Base-by-base conservation (phyloP, 306 rosid species). In the Sechiopsis laciniata region DNA sequence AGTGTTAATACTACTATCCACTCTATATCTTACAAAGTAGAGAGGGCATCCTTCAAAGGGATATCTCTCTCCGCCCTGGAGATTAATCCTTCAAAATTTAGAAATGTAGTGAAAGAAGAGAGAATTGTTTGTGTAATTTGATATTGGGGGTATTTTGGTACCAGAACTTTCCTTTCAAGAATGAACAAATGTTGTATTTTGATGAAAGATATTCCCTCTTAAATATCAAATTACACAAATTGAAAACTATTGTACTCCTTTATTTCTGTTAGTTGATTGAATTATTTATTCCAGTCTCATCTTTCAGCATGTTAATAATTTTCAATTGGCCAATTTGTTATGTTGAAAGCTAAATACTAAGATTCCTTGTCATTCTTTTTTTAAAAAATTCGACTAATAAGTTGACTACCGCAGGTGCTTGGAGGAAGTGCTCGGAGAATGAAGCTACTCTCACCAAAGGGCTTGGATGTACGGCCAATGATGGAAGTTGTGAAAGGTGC, bases 401-500 rank as follows among this genome's bases (percentile, higher is more conserved):
- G 52, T 59, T 53, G 83, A 46, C 59, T 53, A 52, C 17, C 40
- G 57, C 75, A 94, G 97, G 96, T 91, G 72, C 86, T 94, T 79
- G 99, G 96, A 70, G 99, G 99, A 76, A 89, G 83, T 72, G 96
- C 91, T 72, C 89, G 91, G 78, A 87, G 97, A 83, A 91, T 61
- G 77, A 94, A 89, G 84, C 78, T 94, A 80, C 88, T 91, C 52
- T 89, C 97, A 16, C 99, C 97, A 20, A 94, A 89, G 81, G 94
- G 99, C 60, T 86, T 89, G 97, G 96, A 94, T 84, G 99, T 94
- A 21, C 89, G 96, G n/a, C 97, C 96, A 6, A 91, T 94, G 99
- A 94, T 94, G 99, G 99, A 91, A 83, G 97, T 91, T 57, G 99
- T 89, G 71, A 94, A 94, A 85, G 96, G 96, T 79, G 95, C 99